A percentile compares a stretch with the other conserved stretches of the same genome.
phyloP scores from a whole-genome alignment of 2,329 filamentous ascomycete species.

The Fonsecaea pedrosoi region DNA sequence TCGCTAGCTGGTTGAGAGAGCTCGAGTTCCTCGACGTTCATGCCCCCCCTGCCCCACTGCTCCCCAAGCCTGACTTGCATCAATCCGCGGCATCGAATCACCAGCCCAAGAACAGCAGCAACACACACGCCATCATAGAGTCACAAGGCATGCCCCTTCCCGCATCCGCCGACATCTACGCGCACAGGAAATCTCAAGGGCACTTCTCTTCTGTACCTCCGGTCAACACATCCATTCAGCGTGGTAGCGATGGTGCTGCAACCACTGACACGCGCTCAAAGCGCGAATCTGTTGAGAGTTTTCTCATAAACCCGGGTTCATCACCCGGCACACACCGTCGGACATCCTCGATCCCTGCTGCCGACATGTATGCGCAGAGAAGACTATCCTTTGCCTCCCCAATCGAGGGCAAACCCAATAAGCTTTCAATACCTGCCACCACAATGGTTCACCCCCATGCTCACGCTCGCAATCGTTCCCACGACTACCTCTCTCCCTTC shows the following conservation, averaged over 20 bases:
- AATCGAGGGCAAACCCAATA: not conserved
- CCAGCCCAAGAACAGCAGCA: slow-evolving; percentile 6
- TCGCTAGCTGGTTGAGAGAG: slow-evolving; percentile 66
- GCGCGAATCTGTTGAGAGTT: not conserved
- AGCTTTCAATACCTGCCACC: slow-evolving; percentile 5
- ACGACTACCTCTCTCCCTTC: slow-evolving; percentile 16
- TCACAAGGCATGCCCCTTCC: slow-evolving; percentile 5
- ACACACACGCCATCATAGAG: slow-evolving; percentile 5
- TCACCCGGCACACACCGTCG: not conserved
- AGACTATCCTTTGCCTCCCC: slow-evolving; percentile 6
- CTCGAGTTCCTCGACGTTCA: slow-evolving; percentile 67
- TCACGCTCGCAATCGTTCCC: not conserved
- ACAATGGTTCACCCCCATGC: not conserved
- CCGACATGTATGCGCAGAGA: slow-evolving; percentile 17
- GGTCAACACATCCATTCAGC: not conserved
- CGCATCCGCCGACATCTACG: slow-evolving; percentile 10
- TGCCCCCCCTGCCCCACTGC: slow-evolving; percentile 56
- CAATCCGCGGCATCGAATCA: not conserved
- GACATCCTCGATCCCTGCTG: slow-evolving; percentile 9
- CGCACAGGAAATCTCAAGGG: slow-evolving; percentile 1
- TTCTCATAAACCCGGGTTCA: not conserved
- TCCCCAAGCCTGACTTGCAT: not conserved
- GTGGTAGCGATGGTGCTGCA: not conserved
- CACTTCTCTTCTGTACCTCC: not conserved
- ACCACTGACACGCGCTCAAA: not conserved